phyloP scores from a whole-genome alignment of 257 asterid species.

The Solanum okadae region DNA sequence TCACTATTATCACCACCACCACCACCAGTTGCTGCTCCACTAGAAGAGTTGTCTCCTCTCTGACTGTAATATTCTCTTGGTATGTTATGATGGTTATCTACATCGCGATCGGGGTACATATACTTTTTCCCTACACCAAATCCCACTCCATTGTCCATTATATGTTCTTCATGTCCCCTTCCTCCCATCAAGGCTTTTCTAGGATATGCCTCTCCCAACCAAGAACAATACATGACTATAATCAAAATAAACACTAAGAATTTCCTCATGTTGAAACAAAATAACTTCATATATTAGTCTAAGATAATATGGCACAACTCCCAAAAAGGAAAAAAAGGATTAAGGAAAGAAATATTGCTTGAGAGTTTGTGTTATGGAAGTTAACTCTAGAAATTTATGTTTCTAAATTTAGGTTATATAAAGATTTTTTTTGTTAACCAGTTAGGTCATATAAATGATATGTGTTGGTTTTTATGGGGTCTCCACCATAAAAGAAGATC shows the following conservation, averaged over 20 bases:
- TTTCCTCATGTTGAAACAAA: not conserved
- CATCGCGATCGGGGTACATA: conserved; percentile 11
- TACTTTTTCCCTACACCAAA: not conserved
- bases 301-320: not conserved
- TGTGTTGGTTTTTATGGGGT: conserved; percentile 3
- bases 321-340: not conserved
- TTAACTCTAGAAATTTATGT: not conserved
- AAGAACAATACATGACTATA: not conserved
- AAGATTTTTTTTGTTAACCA: not conserved
- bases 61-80: conserved; percentile 43
- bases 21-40: not conserved
- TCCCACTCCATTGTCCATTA: not conserved
- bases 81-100: conserved; percentile 51
- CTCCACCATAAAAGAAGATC: conserved; percentile 21
- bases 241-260: not conserved
- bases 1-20: conserved; percentile 4
- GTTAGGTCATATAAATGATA: not conserved
- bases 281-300: not conserved
- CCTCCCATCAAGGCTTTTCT: not conserved
- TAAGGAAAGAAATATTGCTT: not conserved
- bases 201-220: not conserved
- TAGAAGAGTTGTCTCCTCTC: conserved; percentile 22
- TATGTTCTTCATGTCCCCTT: not conserved
- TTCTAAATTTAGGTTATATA: not conserved
- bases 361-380: not conserved